phyloP scores from a whole-genome alignment of 768 basidiomycete species.

The Podaxis sp. region DNA sequence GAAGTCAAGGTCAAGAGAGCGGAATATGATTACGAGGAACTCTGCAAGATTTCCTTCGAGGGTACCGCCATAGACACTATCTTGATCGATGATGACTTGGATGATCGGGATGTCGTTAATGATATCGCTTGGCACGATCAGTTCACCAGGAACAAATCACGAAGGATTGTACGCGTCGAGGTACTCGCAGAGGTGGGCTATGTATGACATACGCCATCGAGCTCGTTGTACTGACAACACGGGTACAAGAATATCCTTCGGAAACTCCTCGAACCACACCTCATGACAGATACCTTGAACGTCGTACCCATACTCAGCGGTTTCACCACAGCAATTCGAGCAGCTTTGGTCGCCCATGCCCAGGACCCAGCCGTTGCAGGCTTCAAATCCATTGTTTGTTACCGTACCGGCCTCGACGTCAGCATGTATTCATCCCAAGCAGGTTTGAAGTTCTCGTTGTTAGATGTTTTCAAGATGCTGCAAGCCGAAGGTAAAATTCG shows the following conservation, averaged over 20 bases:
- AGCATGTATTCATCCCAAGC: conserved; percentile 25
- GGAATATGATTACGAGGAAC: conserved; percentile 47
- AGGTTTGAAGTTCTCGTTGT: conserved; percentile 31
- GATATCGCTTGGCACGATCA: conserved; percentile 61
- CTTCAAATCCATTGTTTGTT: conserved; percentile 79
- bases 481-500: conserved; percentile 42
- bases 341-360: conserved; percentile 37
- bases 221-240: conserved; percentile 15
- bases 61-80: conserved; percentile 64
- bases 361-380: conserved; percentile 51
- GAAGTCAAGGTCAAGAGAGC: conserved; percentile 50
- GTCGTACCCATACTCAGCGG: conserved; percentile 21
- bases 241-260: conserved; percentile 32
- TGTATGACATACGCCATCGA: conserved; percentile 10
- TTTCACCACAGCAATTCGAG: conserved; percentile 37
- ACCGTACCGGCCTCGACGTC: conserved; percentile 73
- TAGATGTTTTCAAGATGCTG: conserved; percentile 33
- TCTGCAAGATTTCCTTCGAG: conserved; percentile 58
- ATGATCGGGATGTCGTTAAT: conserved; percentile 46
- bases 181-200: conserved; percentile 62
- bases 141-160: conserved; percentile 51
- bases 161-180: conserved; percentile 70
- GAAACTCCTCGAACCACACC: conserved; percentile 23
- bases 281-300: conserved; percentile 19
- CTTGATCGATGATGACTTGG: conserved; percentile 74